Evolutionary conservation across 2,329 filamentous ascomycete genomes (phyloP).

Genomic region (Endoconidiophora polonica): DNA sequence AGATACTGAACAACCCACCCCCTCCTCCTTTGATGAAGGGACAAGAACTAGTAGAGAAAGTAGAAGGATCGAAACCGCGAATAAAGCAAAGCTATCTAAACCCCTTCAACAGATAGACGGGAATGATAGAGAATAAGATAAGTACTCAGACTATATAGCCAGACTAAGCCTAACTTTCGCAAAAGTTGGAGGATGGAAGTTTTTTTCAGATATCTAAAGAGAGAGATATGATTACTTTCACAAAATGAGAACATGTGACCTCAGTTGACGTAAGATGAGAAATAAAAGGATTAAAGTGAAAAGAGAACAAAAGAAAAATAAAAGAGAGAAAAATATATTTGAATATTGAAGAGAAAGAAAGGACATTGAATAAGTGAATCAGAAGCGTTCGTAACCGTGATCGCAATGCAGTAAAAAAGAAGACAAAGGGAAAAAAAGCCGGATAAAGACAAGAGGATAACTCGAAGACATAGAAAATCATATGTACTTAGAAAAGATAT

Average conservation of each 20-base stretch:
- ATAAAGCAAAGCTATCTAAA: background rate
- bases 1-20: too few species aligned
- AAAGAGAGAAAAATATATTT: conserved; percentile 2
- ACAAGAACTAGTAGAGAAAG: too few species aligned
- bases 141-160: too few species aligned
- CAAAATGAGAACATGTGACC: background rate
- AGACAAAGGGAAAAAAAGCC: conserved; percentile 4
- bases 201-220: too few species aligned
- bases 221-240: too few species aligned
- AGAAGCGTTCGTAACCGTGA: conserved; percentile 13
- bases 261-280: background rate
- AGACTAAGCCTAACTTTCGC: too few species aligned
- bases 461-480: conserved; percentile 3
- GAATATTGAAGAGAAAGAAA: conserved; percentile 2
- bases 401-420: conserved; percentile 9
- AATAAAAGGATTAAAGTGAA: background rate
- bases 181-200: too few species aligned
- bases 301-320: background rate
- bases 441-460: background rate
- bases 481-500: conserved; percentile 1
- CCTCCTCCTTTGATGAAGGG: too few species aligned
- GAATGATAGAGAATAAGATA: too few species aligned
- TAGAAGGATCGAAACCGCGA: background rate
- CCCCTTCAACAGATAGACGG: too few species aligned
- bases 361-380: conserved; percentile 1